Conservation (phyloP, 345 rosid species). For the Pistacia integerrima region DNA sequence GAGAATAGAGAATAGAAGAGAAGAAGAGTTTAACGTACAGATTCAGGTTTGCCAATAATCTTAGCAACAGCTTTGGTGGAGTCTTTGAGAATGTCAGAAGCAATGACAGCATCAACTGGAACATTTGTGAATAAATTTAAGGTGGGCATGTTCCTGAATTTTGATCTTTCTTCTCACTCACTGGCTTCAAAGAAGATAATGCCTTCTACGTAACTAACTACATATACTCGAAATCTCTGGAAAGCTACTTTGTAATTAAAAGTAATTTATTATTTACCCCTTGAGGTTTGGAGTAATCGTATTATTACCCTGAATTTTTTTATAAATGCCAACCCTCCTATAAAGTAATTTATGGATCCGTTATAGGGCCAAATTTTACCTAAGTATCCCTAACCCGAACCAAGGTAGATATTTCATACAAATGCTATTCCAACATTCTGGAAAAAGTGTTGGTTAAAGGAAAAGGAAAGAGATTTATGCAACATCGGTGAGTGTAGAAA, state of each 20-base stretch:
- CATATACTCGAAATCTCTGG: background rate
- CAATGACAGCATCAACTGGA: conserved; percentile 80
- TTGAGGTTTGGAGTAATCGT: no score
- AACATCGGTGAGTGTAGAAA: no score
- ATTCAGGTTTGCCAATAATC: conserved; percentile 95
- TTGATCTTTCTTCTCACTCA: background rate
- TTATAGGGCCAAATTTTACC: no score
- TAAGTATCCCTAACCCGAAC: no score
- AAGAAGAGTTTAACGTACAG: conserved; percentile 32
- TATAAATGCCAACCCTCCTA: no score
- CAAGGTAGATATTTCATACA: no score
- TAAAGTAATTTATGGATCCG: no score
- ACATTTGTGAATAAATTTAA: conserved; percentile 79
- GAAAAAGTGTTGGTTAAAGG: no score
- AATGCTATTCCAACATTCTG: no score
- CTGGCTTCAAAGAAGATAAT: conserved; percentile 18
- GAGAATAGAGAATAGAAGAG: background rate
- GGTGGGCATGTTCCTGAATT: conserved; percentile 62
- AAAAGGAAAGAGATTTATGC: no score
- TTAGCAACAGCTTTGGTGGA: conserved; percentile 86
- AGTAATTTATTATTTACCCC: no score
- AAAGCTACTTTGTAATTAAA: background rate
- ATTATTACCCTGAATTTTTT: no score
- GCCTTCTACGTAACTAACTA: background rate
- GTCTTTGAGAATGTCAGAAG: conserved; percentile 90